Evolutionary conservation across 305 asterid species (phyloP), one percentile per base, ranked within the genome.

Genomic region (Nicotiana rustica): DNA sequence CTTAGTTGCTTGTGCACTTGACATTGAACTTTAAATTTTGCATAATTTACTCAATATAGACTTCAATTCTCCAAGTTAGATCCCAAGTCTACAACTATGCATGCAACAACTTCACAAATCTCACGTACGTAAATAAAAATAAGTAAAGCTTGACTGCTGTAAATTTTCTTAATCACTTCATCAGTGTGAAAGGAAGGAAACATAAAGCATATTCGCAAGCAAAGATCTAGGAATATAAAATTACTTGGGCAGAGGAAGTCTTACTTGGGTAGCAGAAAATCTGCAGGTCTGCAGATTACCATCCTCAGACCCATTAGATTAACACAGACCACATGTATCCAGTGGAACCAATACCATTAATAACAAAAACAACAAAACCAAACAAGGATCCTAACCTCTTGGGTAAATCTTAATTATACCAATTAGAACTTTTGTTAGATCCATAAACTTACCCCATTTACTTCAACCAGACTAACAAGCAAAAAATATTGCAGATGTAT

Each of bases 261-360:
- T 92, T 92, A 92, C 93, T 80, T 87, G 90, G 82, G 82, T 41
- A 84, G 88, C 88, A 85, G 89, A 75, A 87, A 90, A 25, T 84
- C 87, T 79, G 85, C 83, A 82, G 67, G 82, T 64, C 66, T 75
- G 91, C 83, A 88, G 89, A 85, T 86, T 62, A 86, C 79, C 90
- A 85, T 88, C 87, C 84, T 88, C 92, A 73, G 88, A 89, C 81
- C 83, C 67, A 41, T 82, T 44, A 82, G 66, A 62, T 89, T 81
- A 68, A 87, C 87, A 77, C 89, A 84, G 84, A 82, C 83, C 87
- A 81, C 90, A 86, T 81, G 87, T 88, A 69, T 84, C 88, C 89
- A 70, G 82, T 82, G 83, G 61, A 81, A 88, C 83, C 85, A 85
- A 76, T 47, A 84, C 87, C 89, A 83, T 85, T 82, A 82, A 86